A percentile compares a stretch with the other conserved stretches of the same genome.
These are phyloP conservation scores for Ascochyta lentis DNA, from an alignment of 2,329 filamentous ascomycete genomes.

Conservation along the genomic window DNA sequence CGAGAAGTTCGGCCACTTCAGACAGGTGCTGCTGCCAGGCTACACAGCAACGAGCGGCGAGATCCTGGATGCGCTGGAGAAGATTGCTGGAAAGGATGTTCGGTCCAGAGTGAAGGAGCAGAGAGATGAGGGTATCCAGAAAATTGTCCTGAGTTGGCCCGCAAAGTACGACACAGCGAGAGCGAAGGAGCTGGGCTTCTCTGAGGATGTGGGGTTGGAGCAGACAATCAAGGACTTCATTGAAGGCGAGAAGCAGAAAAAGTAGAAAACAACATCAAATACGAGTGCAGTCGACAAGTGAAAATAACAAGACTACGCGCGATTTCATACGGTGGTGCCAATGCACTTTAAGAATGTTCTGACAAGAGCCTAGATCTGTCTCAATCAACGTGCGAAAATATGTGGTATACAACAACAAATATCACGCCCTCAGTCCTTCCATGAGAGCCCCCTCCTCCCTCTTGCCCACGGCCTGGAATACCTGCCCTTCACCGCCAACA, in stretches of 20 bases:
- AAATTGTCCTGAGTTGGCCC: slow-evolving; percentile 64
- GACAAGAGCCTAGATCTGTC: too few relatives aligned
- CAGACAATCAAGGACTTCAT: slow-evolving; percentile 56
- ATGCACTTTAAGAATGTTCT: too few relatives aligned
- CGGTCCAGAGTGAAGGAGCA: slow-evolving; percentile 60
- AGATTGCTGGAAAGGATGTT: slow-evolving; percentile 62
- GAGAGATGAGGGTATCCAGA: slow-evolving; percentile 57
- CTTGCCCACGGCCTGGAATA: slow-evolving; percentile 84
- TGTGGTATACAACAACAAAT: not conserved
- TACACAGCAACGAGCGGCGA: slow-evolving; percentile 61
- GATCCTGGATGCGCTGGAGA: slow-evolving; percentile 63
- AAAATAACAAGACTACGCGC: too few relatives aligned
- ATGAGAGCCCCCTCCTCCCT: slow-evolving; percentile 61
- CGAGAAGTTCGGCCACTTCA: slow-evolving; percentile 59
- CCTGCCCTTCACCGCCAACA: slow-evolving; percentile 63
- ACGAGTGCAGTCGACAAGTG: not conserved
- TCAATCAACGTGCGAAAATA: not conserved
- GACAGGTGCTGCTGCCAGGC: slow-evolving; percentile 62
- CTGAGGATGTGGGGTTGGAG: slow-evolving; percentile 57
- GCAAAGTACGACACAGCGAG: slow-evolving; percentile 62
- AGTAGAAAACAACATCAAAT: not conserved
- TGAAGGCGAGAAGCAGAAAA: slow-evolving; percentile 33
- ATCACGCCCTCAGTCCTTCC: slow-evolving; percentile 55
- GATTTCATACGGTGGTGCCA: too few relatives aligned
- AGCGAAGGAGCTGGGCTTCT: slow-evolving; percentile 61